Conservation (phyloP, 1,284 basidiomycete species). For the Trametes pubescens region DNA sequence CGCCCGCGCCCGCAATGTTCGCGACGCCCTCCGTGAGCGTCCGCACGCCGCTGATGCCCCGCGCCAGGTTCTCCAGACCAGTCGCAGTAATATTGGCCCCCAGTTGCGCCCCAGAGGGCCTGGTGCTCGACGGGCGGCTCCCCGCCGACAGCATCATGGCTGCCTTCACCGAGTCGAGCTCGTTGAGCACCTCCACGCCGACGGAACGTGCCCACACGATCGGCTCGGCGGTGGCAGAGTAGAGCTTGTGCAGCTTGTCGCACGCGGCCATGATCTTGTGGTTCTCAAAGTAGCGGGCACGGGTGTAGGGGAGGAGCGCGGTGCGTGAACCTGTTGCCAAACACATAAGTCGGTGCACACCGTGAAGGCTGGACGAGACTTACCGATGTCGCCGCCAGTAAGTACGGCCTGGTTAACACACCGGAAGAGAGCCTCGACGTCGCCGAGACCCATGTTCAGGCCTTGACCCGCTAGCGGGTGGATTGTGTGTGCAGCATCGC, state of each 20-base stretch:
- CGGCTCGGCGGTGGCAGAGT: slow-evolving; percentile 68
- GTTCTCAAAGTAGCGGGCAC: slow-evolving; percentile 85
- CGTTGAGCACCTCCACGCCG: slow-evolving; percentile 92
- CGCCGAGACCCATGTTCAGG: slow-evolving; percentile 91
- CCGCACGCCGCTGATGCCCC: slow-evolving; percentile 30
- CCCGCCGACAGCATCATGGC: slow-evolving; percentile 87
- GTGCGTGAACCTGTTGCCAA: slow-evolving; percentile 72
- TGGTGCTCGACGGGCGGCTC: slow-evolving; percentile 40
- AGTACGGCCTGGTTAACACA: slow-evolving; percentile 66
- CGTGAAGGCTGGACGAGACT: slow-evolving; percentile 36
- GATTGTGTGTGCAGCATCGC: slow-evolving; percentile 95
- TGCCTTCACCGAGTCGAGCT: slow-evolving; percentile 83
- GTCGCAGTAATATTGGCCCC: slow-evolving; percentile 41
- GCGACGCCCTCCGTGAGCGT: slow-evolving; percentile 31
- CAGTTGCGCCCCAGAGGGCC: slow-evolving; percentile 18
- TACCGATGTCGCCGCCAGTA: slow-evolving; percentile 84
- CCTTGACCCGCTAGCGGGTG: slow-evolving; percentile 99
- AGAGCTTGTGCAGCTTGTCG: slow-evolving; percentile 91
- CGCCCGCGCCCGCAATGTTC: slow-evolving; percentile 33
- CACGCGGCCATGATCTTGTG: slow-evolving; percentile 84
- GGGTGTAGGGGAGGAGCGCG: slow-evolving; percentile 78
- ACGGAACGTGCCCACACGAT: slow-evolving; percentile 88
- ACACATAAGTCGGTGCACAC: not conserved
- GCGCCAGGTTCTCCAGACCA: slow-evolving; percentile 39
- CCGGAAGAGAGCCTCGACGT: slow-evolving; percentile 76